Evolutionary conservation across 208 protist species (phyloP).

Genomic region (Acanthamoeba culbertsoni): DNA sequence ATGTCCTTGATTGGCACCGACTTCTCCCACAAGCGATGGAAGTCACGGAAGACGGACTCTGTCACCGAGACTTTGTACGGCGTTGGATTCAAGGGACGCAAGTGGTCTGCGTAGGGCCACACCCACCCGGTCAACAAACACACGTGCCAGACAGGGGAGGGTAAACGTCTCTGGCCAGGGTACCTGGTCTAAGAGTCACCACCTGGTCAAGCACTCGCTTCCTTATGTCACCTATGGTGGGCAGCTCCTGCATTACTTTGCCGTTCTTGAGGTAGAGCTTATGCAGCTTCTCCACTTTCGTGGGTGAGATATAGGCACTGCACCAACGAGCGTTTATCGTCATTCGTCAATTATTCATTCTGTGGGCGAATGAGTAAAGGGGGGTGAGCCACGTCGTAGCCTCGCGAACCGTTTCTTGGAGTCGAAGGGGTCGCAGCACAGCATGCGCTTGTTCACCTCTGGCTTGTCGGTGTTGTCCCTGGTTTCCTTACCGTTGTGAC

Average conservation of each 20-base stretch:
- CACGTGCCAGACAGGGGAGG: no score
- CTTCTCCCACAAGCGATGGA: constrained; percentile 26
- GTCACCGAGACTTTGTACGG: constrained; percentile 59
- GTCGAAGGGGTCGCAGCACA: constrained; percentile 33
- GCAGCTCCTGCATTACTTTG: not conserved
- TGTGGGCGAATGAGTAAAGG: not conserved
- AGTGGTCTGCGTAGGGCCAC: not conserved
- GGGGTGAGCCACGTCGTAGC: no score
- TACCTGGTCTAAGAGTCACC: not conserved
- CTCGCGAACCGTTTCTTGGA: not conserved
- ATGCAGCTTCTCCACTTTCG: constrained; percentile 41
- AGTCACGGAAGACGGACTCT: not conserved
- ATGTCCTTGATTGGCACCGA: constrained; percentile 17
- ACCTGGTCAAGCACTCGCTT: constrained; percentile 1
- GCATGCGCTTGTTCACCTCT: not conserved
- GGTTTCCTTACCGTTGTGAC: not conserved
- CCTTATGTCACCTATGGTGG: not conserved
- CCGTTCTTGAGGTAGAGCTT: not conserved
- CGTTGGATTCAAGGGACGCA: constrained; percentile 52
- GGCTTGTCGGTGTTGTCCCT: not conserved
- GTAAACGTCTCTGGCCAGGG: not conserved
- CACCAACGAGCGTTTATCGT: not conserved
- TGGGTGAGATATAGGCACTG: constrained; percentile 37
- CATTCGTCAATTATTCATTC: not conserved
- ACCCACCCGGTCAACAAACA: no score